Conservation (phyloP, 441 rosid species). For the Aleurites moluccanus region DNA sequence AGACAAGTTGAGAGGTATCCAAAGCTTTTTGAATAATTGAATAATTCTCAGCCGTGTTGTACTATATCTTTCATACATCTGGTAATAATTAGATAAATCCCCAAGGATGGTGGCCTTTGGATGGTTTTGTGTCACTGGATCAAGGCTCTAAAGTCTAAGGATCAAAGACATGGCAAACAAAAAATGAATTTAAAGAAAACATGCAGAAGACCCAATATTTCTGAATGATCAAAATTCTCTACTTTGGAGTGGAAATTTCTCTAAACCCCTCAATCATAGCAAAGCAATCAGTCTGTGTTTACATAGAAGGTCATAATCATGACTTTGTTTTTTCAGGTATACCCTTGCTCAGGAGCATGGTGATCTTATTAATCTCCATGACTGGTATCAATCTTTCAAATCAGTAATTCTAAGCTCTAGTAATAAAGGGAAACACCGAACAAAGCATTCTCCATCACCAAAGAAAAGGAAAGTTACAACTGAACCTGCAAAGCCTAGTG, state of each 20-base stretch:
- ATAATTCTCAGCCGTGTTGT: not conserved
- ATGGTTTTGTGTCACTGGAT: not conserved
- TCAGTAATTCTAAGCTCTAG: constrained; percentile 39
- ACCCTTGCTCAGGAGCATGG: constrained; percentile 83
- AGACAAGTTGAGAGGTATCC: not conserved
- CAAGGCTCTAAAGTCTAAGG: not conserved
- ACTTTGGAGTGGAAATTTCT: not conserved
- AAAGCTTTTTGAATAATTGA: not conserved
- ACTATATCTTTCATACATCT: not conserved
- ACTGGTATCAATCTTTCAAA: constrained; percentile 93
- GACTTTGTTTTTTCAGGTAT: constrained; percentile 49
- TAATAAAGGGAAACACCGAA: constrained; percentile 45
- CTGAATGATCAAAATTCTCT: not conserved
- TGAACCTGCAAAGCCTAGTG: constrained; percentile 52
- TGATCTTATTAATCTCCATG: constrained; percentile 84
- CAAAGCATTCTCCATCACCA: constrained; percentile 48
- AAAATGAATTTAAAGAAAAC: not conserved
- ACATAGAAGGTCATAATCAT: constrained; percentile 4
- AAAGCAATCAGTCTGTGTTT: constrained; percentile 13
- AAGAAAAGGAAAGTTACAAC: constrained; percentile 60
- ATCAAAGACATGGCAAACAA: not conserved
- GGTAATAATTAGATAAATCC: not conserved
- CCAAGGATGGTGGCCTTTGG: not conserved
- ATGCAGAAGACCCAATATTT: not conserved
- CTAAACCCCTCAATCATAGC: not conserved